Conservation (phyloP, 2,329 filamentous ascomycete species). For the Nothophaeocryptopus gaeumannii region DNA sequence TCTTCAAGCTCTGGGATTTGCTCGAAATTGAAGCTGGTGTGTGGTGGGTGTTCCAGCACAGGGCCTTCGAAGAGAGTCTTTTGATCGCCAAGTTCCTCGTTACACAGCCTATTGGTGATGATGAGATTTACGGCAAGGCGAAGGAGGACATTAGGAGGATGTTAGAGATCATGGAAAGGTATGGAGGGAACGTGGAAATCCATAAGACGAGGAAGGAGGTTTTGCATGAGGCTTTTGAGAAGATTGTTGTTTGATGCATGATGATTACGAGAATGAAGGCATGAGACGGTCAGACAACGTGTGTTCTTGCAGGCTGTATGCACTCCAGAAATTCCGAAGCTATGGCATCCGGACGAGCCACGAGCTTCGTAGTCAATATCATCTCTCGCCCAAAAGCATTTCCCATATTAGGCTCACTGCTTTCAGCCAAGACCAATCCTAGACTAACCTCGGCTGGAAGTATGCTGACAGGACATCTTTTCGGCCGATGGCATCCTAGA, state of each 20-base stretch:
- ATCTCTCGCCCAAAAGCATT: no score
- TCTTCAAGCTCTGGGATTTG: conserved; percentile 69
- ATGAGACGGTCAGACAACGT: no score
- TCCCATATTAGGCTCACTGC: no score
- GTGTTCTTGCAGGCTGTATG: no score
- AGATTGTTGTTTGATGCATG: conserved; percentile 23
- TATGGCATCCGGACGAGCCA: no score
- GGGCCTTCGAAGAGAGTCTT: conserved; percentile 70
- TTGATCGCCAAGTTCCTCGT: conserved; percentile 28
- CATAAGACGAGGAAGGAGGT: conserved; percentile 48
- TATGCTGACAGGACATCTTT: no score
- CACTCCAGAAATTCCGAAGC: no score
- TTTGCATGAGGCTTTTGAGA: conserved; percentile 43
- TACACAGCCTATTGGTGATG: conserved; percentile 10
- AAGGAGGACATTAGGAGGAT: conserved; percentile 46
- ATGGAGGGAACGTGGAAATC: conserved; percentile 46
- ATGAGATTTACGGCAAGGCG: conserved; percentile 37
- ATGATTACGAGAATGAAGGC: neutral
- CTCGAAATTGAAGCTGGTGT: conserved; percentile 71
- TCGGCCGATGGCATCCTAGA: no score
- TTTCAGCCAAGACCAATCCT: no score
- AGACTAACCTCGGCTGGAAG: no score
- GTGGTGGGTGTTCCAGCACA: conserved; percentile 83
- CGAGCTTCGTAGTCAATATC: no score
- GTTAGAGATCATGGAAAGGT: conserved; percentile 47